Evolutionary conservation across 345 rosid species (phyloP), one percentile per base, ranked within the genome.

Genomic region (Odontarrhena argentea): DNA sequence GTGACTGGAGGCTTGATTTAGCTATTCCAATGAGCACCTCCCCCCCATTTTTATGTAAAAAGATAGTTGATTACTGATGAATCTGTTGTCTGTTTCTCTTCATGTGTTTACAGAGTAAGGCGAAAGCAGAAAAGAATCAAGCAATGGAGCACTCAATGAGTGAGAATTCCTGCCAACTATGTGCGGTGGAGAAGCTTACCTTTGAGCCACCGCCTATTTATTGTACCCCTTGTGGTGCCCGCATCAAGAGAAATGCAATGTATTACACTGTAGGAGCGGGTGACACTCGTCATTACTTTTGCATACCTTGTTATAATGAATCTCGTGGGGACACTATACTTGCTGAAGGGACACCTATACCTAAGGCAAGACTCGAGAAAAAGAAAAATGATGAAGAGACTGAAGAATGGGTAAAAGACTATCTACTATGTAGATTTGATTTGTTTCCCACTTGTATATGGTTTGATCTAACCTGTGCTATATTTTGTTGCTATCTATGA

Each of bases 331-430:
- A 95, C 43, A 65, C 73, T 46, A 83, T 95, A 51, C 38, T 68
- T 46, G 96, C 79, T 59, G 99, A 95, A 78, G 99, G 97, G 76
- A 78, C 79, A 63, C 3, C 81, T 61, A 84, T 86, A 47, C 81
- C 77, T n/a, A 95, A 95, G 77, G 82, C 86, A 70, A 83, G 85
- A 72, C 96, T 95, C 68, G 99, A 91, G 80, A 95, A 95, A 83
- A 95, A 89, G 96, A 95, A 89, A 82, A 95, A 95, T 74, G 99
- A 95, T 46, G 99, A 95, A 81, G 99, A 95, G 74, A 91, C 97
- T 66, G 99, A 95, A 86, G 99, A 95, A 89, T 91, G 96, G 99
- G 99, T 91, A 65, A 67, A 60, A 35, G 72, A 69, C 60, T 63
- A 4, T 75, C 63, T 14, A 50, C 53, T 15, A 47, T 45, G 40